Conservation (phyloP, 768 basidiomycete genomes). For the Panus rudis region DNA sequence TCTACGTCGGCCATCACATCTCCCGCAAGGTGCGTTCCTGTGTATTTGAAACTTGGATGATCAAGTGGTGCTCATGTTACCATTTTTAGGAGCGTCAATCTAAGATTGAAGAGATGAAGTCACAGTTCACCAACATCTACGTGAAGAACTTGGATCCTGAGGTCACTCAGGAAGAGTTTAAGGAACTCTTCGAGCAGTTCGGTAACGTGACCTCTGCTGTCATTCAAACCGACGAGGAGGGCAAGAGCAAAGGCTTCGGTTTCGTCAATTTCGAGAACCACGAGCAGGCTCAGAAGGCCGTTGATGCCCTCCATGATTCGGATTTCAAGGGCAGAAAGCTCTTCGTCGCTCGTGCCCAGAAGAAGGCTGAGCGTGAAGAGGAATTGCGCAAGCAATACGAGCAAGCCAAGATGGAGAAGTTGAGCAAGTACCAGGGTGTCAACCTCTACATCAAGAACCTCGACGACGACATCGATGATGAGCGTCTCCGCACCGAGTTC, state of each 20-base stretch:
- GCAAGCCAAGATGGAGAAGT: conserved; percentile 92
- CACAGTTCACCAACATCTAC: conserved; percentile 97
- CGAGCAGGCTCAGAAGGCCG: conserved; percentile 86
- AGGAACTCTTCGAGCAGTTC: conserved; percentile 66
- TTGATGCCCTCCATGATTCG: conserved; percentile 81
- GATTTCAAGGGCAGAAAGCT: conserved; percentile 85
- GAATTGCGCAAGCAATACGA: conserved; percentile 92
- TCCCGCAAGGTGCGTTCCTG: conserved; percentile 71
- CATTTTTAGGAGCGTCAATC: conserved; percentile 83
- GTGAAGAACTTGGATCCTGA: conserved; percentile 93
- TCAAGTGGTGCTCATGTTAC: no score
- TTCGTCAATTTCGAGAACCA: conserved; percentile 96
- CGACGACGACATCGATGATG: conserved; percentile 96
- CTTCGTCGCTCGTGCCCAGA: conserved; percentile 95
- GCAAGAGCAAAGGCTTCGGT: conserved; percentile 94
- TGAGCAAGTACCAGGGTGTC: conserved; percentile 97
- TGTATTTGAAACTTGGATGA: neutral
- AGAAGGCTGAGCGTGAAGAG: conserved; percentile 97
- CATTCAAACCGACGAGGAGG: conserved; percentile 76
- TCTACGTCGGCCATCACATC: conserved; percentile 96
- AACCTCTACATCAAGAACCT: conserved; percentile 99
- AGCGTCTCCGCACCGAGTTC: conserved; percentile 93
- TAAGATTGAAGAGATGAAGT: conserved; percentile 95
- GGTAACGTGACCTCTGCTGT: conserved; percentile 88
- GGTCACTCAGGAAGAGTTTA: conserved; percentile 80